Conservation (phyloP, 2,329 filamentous ascomycete species). For the Fusarium verticillioides region DNA sequence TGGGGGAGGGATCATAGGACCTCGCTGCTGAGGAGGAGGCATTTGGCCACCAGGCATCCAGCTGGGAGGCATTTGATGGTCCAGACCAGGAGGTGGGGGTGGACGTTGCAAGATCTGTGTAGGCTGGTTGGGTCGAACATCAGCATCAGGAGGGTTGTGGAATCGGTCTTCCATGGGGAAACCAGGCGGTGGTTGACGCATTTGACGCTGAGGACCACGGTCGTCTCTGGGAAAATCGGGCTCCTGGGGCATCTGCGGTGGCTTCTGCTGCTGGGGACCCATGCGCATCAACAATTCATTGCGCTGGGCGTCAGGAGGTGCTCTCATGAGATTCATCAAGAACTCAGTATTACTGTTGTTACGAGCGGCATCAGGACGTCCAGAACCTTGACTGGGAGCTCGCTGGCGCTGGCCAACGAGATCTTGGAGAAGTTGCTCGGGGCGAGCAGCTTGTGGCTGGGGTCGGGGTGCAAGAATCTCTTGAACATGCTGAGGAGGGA, state of each 20-base stretch:
- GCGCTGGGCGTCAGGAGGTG: slow-evolving; percentile 59
- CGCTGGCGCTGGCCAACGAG: slow-evolving; percentile 69
- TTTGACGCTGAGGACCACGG: slow-evolving; percentile 52
- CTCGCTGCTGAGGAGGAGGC: slow-evolving; percentile 54
- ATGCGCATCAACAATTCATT: slow-evolving; percentile 65
- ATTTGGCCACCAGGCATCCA: slow-evolving; percentile 63
- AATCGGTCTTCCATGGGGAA: slow-evolving; percentile 65
- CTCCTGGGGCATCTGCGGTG: slow-evolving; percentile 52
- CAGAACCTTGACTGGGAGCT: slow-evolving; percentile 61
- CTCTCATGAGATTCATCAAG: slow-evolving; percentile 82
- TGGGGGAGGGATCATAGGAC: slow-evolving; percentile 71
- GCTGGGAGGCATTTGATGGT: slow-evolving; percentile 67
- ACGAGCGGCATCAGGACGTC: slow-evolving; percentile 56
- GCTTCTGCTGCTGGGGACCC: slow-evolving; percentile 57
- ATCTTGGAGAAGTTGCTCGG: slow-evolving; percentile 71
- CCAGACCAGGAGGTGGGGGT: slow-evolving; percentile 69
- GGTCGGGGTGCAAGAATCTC: slow-evolving; percentile 65
- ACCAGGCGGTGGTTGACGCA: slow-evolving; percentile 60
- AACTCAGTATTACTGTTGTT: slow-evolving; percentile 81
- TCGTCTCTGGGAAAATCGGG: slow-evolving; percentile 55
- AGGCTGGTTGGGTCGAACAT: slow-evolving; percentile 62
- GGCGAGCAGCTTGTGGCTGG: slow-evolving; percentile 62
- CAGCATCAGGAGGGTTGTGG: slow-evolving; percentile 58
- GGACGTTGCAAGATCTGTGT: slow-evolving; percentile 74
- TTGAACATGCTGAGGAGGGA: slow-evolving; percentile 56